Evolutionary conservation across 169 alveolate genomes (phyloP).

Genomic region (Babesia divergens): DNA sequence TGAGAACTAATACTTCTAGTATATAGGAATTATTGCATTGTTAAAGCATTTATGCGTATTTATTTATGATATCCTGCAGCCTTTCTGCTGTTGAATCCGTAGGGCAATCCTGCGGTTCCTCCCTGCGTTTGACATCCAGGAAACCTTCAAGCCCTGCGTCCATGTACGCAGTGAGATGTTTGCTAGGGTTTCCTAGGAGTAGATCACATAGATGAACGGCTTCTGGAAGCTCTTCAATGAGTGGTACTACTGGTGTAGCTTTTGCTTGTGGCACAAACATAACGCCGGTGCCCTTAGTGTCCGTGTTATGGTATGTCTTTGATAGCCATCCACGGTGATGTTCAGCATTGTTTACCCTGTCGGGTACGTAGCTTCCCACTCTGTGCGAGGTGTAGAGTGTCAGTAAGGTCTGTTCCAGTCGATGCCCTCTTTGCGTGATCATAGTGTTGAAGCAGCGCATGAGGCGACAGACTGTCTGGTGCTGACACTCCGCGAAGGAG

Average conservation of each 20-base stretch:
- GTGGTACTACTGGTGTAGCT: conserved; percentile 32
- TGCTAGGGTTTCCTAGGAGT: neutral
- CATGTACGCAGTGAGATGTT: neutral
- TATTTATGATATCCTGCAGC: conserved; percentile 23
- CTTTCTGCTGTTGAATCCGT: conserved; percentile 6
- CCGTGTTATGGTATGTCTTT: neutral
- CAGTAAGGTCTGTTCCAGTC: neutral
- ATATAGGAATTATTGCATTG: neutral
- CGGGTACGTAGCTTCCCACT: neutral
- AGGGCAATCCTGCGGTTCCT: conserved; percentile 1
- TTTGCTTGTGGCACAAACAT: neutral
- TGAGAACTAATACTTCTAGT: neutral
- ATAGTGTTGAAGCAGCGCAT: neutral
- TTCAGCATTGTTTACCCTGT: neutral
- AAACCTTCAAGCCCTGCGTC: conserved; percentile 1
- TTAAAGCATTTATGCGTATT: conserved; percentile 9
- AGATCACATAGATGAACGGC: conserved; percentile 1
- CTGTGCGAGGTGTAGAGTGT: conserved; percentile 22
- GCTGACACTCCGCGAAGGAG: neutral
- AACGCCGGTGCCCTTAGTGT: conserved; percentile 6
- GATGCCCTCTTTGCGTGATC: neutral
- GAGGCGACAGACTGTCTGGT: conserved; percentile 9
- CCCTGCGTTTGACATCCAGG: conserved; percentile 5
- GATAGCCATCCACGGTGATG: conserved; percentile 29
- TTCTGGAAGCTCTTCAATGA: conserved; percentile 23